phyloP scores from a whole-genome alignment of 2,329 filamentous ascomycete species.

The Monosporascus sp. region DNA sequence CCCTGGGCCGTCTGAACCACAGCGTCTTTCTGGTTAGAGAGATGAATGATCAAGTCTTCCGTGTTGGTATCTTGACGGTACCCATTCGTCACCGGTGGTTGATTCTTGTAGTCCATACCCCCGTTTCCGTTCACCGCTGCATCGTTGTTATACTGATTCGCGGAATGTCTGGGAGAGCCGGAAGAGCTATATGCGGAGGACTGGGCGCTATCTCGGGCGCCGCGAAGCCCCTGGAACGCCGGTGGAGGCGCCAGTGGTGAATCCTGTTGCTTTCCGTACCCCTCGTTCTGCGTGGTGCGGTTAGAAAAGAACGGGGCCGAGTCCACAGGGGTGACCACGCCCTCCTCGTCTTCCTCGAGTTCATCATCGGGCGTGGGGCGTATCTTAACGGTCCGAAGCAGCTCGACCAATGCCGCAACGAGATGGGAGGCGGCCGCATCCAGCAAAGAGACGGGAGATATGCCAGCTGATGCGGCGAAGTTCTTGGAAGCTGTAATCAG shows the following conservation, averaged over 20 bases:
- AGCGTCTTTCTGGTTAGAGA: slow-evolving; percentile 75
- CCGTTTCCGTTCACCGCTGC: slow-evolving; percentile 31
- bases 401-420: slow-evolving; percentile 77
- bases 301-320: slow-evolving; percentile 65
- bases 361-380: slow-evolving; percentile 68
- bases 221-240: slow-evolving; percentile 53
- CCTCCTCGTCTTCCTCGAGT: slow-evolving; percentile 72
- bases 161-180: slow-evolving; percentile 60
- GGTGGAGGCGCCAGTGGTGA: slow-evolving; percentile 45
- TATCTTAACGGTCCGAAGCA: slow-evolving; percentile 80
- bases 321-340: slow-evolving; percentile 58
- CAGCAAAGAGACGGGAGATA: slow-evolving; percentile 87
- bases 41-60: slow-evolving; percentile 61
- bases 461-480: slow-evolving; percentile 72
- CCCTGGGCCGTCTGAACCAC: slow-evolving; percentile 77
- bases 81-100: slow-evolving; percentile 31
- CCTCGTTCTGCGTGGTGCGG: slow-evolving; percentile 35
- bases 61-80: slow-evolving; percentile 34
- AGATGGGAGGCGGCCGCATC: slow-evolving; percentile 92
- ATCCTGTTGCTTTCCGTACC: slow-evolving; percentile 28
- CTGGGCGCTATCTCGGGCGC: slow-evolving; percentile 54
- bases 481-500: slow-evolving; percentile 94
- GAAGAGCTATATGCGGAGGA: slow-evolving; percentile 72
- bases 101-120: slow-evolving; percentile 31
- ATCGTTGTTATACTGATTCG: slow-evolving; percentile 35